Evolutionary conservation across 108 stramenopile genomes (phyloP), one percentile per base, ranked within the genome.

Genomic region (Skeletonema grethae): DNA sequence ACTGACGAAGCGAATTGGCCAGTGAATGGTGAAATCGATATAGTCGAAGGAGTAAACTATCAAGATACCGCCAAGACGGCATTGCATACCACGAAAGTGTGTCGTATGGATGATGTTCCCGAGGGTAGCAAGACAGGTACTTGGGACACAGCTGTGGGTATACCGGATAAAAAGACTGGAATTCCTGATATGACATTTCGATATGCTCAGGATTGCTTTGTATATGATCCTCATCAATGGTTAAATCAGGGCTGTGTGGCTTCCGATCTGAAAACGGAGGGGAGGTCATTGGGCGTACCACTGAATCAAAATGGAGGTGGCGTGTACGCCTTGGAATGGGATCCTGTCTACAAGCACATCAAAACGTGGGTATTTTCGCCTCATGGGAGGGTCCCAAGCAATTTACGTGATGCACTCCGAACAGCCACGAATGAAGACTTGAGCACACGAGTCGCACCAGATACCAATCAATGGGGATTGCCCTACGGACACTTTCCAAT

Each of bases 171-270:
- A 64, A 89, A 92, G 61, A 92, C 90, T 22, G 77, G 85, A 1
- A 77, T 85, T 39, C 78, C 83, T 16, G 77, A 82, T 58, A 89
- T 85, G 88, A 89, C 88, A 7, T 66, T 85, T 57, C 72, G 84
- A 62, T 81, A 76, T 32, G 88, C 88, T 10, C 70, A 81, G 57
- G 86, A 96, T 74, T 96, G 95, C 65, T 93, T 86, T 72, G 91
- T 91, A 10, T 92, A 92, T 63, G 91, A 90, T 73, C 88, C 87
- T 8, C 90, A 96, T 70, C 95, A 96, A 76, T 96, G 95, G 95
- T 62, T 92, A 18, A 96, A 96, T 81, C 95, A 96, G 69, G 95
- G 95, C 1, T 96, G 95, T 79, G 95, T 96, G 15, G 90, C 89
- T 1, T 80, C 90, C 8, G 84, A 85, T 61, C 22, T 80, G 7